Evolutionary conservation across 2,329 filamentous ascomycete genomes (phyloP).

Genomic region (Scedosporium apiospermum): DNA sequence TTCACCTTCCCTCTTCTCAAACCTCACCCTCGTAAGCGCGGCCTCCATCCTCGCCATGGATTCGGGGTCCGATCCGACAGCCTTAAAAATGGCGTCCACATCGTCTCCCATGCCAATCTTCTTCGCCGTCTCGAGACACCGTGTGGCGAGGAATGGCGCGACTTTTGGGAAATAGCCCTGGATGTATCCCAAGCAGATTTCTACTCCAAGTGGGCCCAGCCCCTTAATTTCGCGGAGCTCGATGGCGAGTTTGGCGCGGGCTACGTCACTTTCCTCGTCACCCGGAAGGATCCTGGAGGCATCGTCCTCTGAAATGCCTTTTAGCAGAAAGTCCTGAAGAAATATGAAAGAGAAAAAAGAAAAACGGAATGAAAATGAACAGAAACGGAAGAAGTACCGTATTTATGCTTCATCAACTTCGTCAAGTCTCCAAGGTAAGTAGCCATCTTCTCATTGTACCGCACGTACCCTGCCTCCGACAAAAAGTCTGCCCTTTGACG

Average conservation of each 20-base stretch:
- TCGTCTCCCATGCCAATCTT: conserved; percentile 3
- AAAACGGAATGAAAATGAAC: not conserved
- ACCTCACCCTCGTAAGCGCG: not conserved
- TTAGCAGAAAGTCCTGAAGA: not conserved
- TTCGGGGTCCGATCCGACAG: not conserved
- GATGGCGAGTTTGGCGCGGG: not conserved
- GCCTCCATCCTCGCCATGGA: conserved; percentile 3
- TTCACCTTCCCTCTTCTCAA: conserved; percentile 4
- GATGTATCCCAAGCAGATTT: not conserved
- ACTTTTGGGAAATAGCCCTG: conserved; percentile 4
- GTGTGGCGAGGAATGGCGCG: not conserved
- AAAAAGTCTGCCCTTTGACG: not conserved
- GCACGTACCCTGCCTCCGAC: conserved; percentile 1
- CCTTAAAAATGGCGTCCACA: not conserved
- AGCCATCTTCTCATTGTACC: conserved; percentile 4
- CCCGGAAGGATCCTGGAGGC: not conserved
- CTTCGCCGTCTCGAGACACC: not conserved
- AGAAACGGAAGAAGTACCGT: not conserved
- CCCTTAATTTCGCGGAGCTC: conserved; percentile 3
- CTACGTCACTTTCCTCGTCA: not conserved
- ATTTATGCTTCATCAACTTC: conserved; percentile 1
- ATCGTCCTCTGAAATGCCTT: not conserved
- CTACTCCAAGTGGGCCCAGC: not conserved
- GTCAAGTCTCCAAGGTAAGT: conserved; percentile 1
- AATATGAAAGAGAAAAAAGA: not conserved